Evolutionary conservation across 2,329 filamentous ascomycete species (phyloP).

Genomic region (Alternaria viburni): DNA sequence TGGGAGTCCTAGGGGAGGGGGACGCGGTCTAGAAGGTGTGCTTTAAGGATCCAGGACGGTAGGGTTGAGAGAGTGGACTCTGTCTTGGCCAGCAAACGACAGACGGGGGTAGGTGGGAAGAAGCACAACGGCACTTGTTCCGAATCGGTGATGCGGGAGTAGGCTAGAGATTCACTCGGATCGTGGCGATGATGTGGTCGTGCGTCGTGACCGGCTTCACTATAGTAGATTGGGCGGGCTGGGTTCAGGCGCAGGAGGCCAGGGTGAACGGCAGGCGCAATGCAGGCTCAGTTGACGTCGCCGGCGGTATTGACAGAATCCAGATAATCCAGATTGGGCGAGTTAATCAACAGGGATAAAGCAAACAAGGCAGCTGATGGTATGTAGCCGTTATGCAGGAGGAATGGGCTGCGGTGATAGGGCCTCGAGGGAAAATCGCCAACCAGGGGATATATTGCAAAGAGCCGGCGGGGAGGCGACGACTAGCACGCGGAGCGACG

Average conservation of each 20-base stretch:
- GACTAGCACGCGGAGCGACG: constrained; percentile 24
- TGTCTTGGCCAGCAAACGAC: constrained; percentile 50
- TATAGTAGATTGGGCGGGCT: constrained; percentile 32
- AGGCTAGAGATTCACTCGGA: constrained; percentile 13
- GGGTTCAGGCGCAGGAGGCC: constrained; percentile 29
- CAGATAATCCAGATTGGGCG: constrained; percentile 34
- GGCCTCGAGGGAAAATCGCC: constrained; percentile 24
- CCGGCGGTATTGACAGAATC: constrained; percentile 29
- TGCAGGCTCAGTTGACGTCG: constrained; percentile 25
- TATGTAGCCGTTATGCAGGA: constrained; percentile 31
- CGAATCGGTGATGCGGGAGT: constrained; percentile 8
- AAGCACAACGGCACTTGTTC: constrained; percentile 15
- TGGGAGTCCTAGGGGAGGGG: not conserved
- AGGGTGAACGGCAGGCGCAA: constrained; percentile 27
- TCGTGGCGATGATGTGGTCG: constrained; percentile 19
- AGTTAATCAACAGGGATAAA: constrained; percentile 45
- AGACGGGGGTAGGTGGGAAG: constrained; percentile 33
- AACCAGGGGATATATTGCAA: constrained; percentile 41
- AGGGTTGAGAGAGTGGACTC: constrained; percentile 35
- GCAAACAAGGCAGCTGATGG: constrained; percentile 31
- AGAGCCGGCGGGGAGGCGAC: constrained; percentile 33
- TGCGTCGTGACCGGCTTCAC: constrained; percentile 33
- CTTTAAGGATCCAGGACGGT: constrained; percentile 29
- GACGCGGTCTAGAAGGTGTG: constrained; percentile 27
- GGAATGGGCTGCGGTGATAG: constrained; percentile 32